A percentile compares a stretch with the other conserved stretches of the same genome.
phyloP scores from a whole-genome alignment of 176 grass and related monocot genomes.

The Musa troglodytarum region DNA sequence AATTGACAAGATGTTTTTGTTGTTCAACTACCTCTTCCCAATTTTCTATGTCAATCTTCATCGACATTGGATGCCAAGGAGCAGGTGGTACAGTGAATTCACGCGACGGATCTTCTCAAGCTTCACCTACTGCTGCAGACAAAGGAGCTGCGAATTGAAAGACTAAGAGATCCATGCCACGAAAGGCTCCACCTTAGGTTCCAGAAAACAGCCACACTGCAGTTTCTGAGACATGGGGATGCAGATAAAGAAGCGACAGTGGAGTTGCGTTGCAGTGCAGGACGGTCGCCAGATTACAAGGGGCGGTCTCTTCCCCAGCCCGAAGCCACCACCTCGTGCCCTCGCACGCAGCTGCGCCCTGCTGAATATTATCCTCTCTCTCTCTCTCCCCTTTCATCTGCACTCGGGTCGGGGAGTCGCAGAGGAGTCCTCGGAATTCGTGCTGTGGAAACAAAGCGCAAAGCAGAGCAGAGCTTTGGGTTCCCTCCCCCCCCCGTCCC shows the following conservation, averaged over 20 bases:
- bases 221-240: too few relatives aligned
- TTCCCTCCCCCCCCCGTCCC: background rate
- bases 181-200: too few relatives aligned
- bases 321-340: background rate
- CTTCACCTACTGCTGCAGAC: too few relatives aligned
- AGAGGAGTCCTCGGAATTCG: background rate
- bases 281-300: background rate
- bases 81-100: too few relatives aligned
- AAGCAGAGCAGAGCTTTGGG: too few relatives aligned
- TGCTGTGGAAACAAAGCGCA: background rate
- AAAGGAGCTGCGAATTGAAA: too few relatives aligned
- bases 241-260: background rate
- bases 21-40: background rate
- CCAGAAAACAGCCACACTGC: too few relatives aligned
- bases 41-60: too few relatives aligned
- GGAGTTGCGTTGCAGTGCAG: background rate
- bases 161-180: too few relatives aligned
- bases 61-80: too few relatives aligned
- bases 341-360: background rate
- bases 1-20: background rate
- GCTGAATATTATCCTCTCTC: background rate
- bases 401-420: background rate
- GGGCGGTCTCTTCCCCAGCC: background rate
- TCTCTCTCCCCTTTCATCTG: background rate
- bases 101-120: too few relatives aligned